These are phyloP conservation scores for Podila epicladia DNA, from an alignment of 192 early-diverging fungal genomes.

Conservation along the genomic window DNA sequence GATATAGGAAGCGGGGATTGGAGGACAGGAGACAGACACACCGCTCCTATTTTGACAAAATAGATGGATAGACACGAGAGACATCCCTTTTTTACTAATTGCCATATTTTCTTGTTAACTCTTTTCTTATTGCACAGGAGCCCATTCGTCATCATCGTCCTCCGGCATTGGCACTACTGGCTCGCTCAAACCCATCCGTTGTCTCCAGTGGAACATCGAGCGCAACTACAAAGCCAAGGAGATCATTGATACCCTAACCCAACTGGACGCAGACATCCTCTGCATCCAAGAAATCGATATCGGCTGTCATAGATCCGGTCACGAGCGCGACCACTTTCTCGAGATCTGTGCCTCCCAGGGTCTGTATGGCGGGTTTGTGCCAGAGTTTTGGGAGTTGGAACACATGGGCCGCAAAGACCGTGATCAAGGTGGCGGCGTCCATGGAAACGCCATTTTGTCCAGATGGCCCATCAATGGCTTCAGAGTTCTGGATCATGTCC, in stretches of 20 bases:
- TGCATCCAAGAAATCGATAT: constrained; percentile 85
- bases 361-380: constrained; percentile 73
- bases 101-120: too few species aligned
- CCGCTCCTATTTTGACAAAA: too few species aligned
- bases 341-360: constrained; percentile 66
- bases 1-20: too few species aligned
- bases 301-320: constrained; percentile 72
- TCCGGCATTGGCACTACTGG: background rate
- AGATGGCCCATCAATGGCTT: constrained; percentile 68
- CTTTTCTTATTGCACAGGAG: background rate
- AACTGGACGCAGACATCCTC: constrained; percentile 75
- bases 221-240: constrained; percentile 76
- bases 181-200: constrained; percentile 57
- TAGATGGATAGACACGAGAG: too few species aligned
- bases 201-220: constrained; percentile 87
- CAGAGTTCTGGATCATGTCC: constrained; percentile 69
- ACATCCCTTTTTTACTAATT: too few species aligned
- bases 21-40: too few species aligned
- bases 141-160: background rate
- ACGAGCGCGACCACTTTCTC: constrained; percentile 64
- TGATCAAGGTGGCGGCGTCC: constrained; percentile 81
- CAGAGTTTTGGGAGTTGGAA: constrained; percentile 80
- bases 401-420: constrained; percentile 60
- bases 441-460: constrained; percentile 81
- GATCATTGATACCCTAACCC: constrained; percentile 61